These are phyloP conservation scores for Bonnemaisonia californica DNA, from an alignment of 31 red algal species.

Conservation along the genomic window DNA sequence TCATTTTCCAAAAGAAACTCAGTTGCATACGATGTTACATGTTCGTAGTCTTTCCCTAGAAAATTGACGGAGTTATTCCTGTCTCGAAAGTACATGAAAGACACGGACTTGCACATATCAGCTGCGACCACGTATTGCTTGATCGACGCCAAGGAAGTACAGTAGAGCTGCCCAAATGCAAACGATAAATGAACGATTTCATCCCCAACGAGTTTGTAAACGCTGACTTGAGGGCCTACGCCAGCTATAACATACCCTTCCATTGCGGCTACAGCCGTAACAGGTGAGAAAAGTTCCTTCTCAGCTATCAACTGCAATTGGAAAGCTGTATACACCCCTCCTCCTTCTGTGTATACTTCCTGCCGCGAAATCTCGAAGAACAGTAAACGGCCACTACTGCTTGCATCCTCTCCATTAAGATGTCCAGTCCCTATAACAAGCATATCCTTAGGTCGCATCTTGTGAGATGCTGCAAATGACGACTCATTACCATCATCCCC, in stretches of 20 bases:
- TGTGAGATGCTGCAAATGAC: slow-evolving; percentile 73
- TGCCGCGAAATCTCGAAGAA: slow-evolving; percentile 93
- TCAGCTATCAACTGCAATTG: slow-evolving; percentile 95
- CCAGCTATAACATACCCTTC: slow-evolving; percentile 90
- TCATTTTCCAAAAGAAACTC: slow-evolving; percentile 91
- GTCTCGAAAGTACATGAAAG: slow-evolving; percentile 92
- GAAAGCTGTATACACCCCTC: slow-evolving; percentile 84
- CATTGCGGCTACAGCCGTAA: slow-evolving; percentile 88
- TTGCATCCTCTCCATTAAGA: slow-evolving; percentile 93
- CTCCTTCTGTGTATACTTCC: slow-evolving; percentile 68
- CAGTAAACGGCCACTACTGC: slow-evolving; percentile 86
- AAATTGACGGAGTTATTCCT: slow-evolving; percentile 98
- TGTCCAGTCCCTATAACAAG: slow-evolving; percentile 93
- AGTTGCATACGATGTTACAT: slow-evolving; percentile 67
- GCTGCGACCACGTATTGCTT: slow-evolving; percentile 96
- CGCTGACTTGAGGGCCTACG: slow-evolving; percentile 88
- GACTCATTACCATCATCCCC: slow-evolving; percentile 80
- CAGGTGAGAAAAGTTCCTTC: slow-evolving; percentile 91
- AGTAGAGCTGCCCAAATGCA: slow-evolving; percentile 91
- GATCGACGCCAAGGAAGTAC: slow-evolving; percentile 75
- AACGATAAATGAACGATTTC: slow-evolving; percentile 97
- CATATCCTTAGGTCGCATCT: slow-evolving; percentile 88
- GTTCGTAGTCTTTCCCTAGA: slow-evolving; percentile 90
- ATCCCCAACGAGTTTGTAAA: slow-evolving; percentile 98
- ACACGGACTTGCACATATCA: slow-evolving; percentile 91